A percentile compares a stretch with the other conserved stretches of the same genome.
phyloP scores from a whole-genome alignment of 2,329 filamentous ascomycete genomes.

The Neopestalotiopsis sp. region DNA sequence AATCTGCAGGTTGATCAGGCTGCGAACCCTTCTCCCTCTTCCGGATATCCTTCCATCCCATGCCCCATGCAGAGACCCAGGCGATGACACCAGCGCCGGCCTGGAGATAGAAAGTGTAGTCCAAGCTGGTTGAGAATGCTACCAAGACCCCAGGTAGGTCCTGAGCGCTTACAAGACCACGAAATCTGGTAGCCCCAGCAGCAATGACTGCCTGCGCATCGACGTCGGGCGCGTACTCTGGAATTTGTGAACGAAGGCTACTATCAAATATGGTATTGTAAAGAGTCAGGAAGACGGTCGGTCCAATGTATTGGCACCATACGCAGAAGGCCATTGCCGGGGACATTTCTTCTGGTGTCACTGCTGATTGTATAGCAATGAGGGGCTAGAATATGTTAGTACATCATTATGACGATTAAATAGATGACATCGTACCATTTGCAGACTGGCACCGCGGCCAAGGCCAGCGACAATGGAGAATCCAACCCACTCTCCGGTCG shows the following conservation, averaged over 20 bases:
- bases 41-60: constrained; percentile 13
- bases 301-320: constrained; percentile 18
- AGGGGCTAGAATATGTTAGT: not conserved
- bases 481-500: constrained; percentile 24
- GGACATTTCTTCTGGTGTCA: constrained; percentile 17
- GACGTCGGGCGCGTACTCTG: not conserved
- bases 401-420: not conserved
- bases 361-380: constrained; percentile 16
- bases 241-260: constrained; percentile 7
- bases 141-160: constrained; percentile 4
- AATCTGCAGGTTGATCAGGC: not conserved
- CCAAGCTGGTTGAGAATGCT: constrained; percentile 9
- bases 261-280: constrained; percentile 14
- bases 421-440: constrained; percentile 24
- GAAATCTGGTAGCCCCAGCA: constrained; percentile 13
- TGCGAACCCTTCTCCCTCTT: not conserved
- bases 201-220: constrained; percentile 6
- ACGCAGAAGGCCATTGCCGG: constrained; percentile 18
- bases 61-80: constrained; percentile 15
- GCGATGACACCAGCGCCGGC: constrained; percentile 7
- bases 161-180: constrained; percentile 2
- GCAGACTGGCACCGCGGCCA: constrained; percentile 31
- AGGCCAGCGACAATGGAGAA: constrained; percentile 31
- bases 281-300: constrained; percentile 18
- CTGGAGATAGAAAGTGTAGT: not conserved